phyloP scores from a whole-genome alignment of 768 basidiomycete species.

The Tylopilus intermedius region DNA sequence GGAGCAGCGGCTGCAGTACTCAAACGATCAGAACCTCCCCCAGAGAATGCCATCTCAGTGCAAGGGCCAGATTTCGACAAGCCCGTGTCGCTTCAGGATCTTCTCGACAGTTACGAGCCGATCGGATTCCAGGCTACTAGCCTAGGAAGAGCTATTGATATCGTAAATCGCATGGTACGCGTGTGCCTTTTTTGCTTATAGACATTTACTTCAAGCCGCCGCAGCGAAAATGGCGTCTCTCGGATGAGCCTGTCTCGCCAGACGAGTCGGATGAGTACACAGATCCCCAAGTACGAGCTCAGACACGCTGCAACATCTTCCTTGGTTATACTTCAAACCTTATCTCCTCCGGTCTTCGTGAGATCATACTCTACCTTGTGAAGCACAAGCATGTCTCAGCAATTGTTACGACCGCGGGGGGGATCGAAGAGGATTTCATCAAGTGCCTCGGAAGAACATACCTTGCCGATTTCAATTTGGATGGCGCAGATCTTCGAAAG shows the following conservation, averaged over 20 bases:
- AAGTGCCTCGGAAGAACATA: constrained; percentile 98
- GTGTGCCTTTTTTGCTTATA: neutral
- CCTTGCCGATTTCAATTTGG: constrained; percentile 86
- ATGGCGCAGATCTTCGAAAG: constrained; percentile 81
- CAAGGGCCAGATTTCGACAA: constrained; percentile 84
- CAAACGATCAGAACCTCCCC: constrained; percentile 67
- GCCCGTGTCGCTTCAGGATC: constrained; percentile 56
- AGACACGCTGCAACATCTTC: constrained; percentile 82
- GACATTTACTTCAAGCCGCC: neutral
- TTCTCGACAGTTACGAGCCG: constrained; percentile 76
- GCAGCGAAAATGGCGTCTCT: constrained; percentile 85
- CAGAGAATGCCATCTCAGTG: constrained; percentile 62
- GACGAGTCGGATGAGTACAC: constrained; percentile 67
- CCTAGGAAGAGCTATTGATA: constrained; percentile 79
- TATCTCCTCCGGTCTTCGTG: constrained; percentile 94
- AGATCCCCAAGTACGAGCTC: constrained; percentile 55
- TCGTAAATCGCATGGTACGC: constrained; percentile 88
- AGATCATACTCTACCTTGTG: constrained; percentile 86
- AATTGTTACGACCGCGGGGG: constrained; percentile 95
- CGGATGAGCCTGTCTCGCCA: constrained; percentile 69
- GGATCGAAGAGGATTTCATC: constrained; percentile 98
- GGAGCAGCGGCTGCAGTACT: constrained; percentile 73
- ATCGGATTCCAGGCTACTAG: constrained; percentile 99
- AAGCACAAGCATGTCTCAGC: constrained; percentile 87
- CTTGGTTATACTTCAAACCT: constrained; percentile 98